Conservation (phyloP, 2,329 filamentous ascomycete species). For the Elsinoe necatrix region DNA sequence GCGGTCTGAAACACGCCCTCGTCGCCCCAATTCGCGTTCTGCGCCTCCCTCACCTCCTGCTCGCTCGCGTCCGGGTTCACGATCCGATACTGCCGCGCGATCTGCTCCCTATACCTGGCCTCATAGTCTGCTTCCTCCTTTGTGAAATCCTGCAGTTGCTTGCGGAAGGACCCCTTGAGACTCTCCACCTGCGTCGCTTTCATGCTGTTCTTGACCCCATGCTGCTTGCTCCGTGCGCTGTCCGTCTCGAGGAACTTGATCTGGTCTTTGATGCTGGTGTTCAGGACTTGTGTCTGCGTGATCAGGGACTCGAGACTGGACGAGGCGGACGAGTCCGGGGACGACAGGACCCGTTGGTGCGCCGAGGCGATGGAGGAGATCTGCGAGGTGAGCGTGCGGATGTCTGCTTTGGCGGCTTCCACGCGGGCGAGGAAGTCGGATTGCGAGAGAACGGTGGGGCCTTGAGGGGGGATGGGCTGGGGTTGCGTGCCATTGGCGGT, state of each 20-base stretch:
- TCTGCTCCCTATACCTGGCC: constrained; percentile 65
- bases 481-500: constrained; percentile 7
- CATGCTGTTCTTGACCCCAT: constrained; percentile 48
- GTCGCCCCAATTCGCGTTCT: constrained; percentile 63
- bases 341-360: constrained; percentile 63
- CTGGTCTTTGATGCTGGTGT: constrained; percentile 68
- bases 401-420: constrained; percentile 57
- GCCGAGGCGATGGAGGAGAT: constrained; percentile 60
- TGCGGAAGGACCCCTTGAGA: constrained; percentile 64
- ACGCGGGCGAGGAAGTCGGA: constrained; percentile 52
- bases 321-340: constrained; percentile 47
- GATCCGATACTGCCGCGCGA: constrained; percentile 71
- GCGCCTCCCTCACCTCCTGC: constrained; percentile 59
- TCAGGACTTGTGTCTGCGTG: constrained; percentile 61
- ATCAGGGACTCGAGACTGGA: constrained; percentile 58
- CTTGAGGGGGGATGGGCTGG: constrained; percentile 33
- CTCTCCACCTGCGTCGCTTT: constrained; percentile 63
- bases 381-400: constrained; percentile 56
- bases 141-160: constrained; percentile 61
- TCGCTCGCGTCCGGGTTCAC: constrained; percentile 75
- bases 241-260: constrained; percentile 69
- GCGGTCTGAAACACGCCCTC: constrained; percentile 77
- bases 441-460: constrained; percentile 46
- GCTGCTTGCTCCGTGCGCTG: constrained; percentile 37
- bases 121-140: constrained; percentile 63